Evolutionary conservation across 345 rosid species (phyloP).

Genomic region (Jatropha curcas): DNA sequence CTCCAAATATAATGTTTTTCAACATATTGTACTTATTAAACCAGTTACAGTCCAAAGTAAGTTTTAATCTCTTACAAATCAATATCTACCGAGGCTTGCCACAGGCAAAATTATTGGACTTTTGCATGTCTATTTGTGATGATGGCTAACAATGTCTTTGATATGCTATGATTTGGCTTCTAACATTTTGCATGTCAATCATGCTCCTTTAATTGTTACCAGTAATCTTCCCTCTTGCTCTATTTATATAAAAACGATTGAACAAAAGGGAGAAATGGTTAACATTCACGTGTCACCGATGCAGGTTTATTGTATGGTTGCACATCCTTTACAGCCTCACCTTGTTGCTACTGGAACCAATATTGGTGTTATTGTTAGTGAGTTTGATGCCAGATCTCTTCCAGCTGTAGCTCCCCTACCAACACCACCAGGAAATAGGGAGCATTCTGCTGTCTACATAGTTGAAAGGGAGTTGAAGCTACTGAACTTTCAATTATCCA

Average conservation of each 20-base stretch:
- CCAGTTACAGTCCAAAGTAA: too few species aligned
- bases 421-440: conserved; percentile 77
- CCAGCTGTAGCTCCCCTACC: conserved; percentile 91
- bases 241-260: conserved; percentile 12
- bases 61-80: not conserved
- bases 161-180: not conserved
- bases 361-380: conserved; percentile 89
- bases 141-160: too few species aligned
- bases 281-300: conserved; percentile 29
- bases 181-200: conserved; percentile 6
- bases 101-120: not conserved
- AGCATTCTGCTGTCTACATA: conserved; percentile 86
- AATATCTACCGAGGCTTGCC: not conserved
- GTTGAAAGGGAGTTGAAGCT: conserved; percentile 89
- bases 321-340: conserved; percentile 97
- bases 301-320: conserved; percentile 98
- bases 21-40: too few species aligned
- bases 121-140: not conserved
- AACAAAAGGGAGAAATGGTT: too few species aligned
- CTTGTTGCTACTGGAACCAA: conserved; percentile 96
- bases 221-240: not conserved
- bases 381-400: conserved; percentile 91
- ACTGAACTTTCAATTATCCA: conserved; percentile 84
- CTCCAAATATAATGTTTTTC: not conserved
- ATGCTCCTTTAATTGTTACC: conserved; percentile 2